Conservation (phyloP, 192 early-diverging fungal species). For the Coemansia sp. region DNA sequence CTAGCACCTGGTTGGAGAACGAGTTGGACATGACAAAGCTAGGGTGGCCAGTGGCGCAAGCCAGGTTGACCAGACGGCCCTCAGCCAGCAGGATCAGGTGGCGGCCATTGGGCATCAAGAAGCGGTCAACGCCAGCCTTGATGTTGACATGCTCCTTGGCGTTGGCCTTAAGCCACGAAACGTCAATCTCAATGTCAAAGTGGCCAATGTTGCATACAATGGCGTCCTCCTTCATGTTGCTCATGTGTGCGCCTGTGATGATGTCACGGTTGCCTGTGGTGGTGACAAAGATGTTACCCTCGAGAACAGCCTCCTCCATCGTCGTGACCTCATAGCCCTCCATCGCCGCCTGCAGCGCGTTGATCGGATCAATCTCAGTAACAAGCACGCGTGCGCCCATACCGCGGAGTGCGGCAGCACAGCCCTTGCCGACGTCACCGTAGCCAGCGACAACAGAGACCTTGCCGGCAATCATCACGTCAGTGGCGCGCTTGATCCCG, state of each 20-base stretch:
- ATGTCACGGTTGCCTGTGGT: constrained; percentile 99
- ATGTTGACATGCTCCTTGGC: constrained; percentile 85
- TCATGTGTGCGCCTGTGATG: constrained; percentile 90
- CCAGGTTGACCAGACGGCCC: constrained; percentile 98
- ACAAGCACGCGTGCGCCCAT: constrained; percentile 98
- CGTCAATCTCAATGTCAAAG: constrained; percentile 99
- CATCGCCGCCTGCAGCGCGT: constrained; percentile 98
- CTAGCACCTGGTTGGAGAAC: constrained; percentile 98
- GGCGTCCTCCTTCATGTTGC: constrained; percentile 94
- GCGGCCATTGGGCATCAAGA: constrained; percentile 82
- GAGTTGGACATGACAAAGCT: constrained; percentile 99
- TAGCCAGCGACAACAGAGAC: constrained; percentile 97
- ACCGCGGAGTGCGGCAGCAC: constrained; percentile 93
- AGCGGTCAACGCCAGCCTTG: constrained; percentile 99
- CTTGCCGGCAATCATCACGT: constrained; percentile 99
- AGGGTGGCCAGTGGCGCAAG: constrained; percentile 98
- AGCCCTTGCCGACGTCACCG: constrained; percentile 99
- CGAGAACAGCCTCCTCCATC: constrained; percentile 89
- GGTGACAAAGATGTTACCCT: constrained; percentile 98
- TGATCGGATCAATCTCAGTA: constrained; percentile 99
- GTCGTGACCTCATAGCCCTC: constrained; percentile 99
- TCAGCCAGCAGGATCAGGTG: constrained; percentile 98
- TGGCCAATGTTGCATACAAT: constrained; percentile 99
- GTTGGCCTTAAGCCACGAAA: constrained; percentile 97
- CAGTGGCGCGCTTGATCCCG: constrained; percentile 99